Evolutionary conservation across 2,329 filamentous ascomycete genomes (phyloP).

Genomic region (Microdochium trichocladiopsis): DNA sequence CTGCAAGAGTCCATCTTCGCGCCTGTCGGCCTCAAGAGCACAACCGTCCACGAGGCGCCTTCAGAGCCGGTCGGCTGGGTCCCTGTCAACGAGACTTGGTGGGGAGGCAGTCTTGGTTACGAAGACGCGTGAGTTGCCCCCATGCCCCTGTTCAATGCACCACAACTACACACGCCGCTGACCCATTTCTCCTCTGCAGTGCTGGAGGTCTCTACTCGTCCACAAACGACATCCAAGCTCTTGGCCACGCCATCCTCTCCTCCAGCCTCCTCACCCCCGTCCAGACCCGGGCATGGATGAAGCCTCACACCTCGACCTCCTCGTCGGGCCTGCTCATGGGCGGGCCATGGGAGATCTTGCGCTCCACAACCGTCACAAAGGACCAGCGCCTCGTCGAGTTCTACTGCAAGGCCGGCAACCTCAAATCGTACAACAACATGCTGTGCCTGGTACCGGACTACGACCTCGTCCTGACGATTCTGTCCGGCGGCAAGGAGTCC

Average conservation of each 20-base stretch:
- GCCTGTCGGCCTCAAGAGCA: slow-evolving; percentile 15
- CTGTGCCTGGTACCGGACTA: slow-evolving; percentile 24
- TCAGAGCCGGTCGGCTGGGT: slow-evolving; percentile 15
- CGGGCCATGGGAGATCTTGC: slow-evolving; percentile 25
- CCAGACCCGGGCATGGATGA: slow-evolving; percentile 19
- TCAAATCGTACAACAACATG: slow-evolving; percentile 21
- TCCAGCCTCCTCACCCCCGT: slow-evolving; percentile 12
- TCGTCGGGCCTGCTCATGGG: slow-evolving; percentile 19
- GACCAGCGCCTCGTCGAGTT: slow-evolving; percentile 20
- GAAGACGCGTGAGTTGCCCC: slow-evolving; percentile 13
- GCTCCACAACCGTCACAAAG: slow-evolving; percentile 19
- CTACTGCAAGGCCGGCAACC: slow-evolving; percentile 24
- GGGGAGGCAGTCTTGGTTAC: slow-evolving; percentile 15
- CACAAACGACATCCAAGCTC: slow-evolving; percentile 14
- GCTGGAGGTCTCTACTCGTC: slow-evolving; percentile 21
- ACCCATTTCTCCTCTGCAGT: slow-evolving; percentile 1
- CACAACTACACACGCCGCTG: neutral
- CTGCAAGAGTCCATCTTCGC: slow-evolving; percentile 12
- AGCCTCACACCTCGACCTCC: slow-evolving; percentile 18
- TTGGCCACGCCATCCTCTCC: slow-evolving; percentile 17
- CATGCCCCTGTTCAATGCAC: too few relatives aligned
- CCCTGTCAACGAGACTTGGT: slow-evolving; percentile 14
- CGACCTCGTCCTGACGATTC: slow-evolving; percentile 18
- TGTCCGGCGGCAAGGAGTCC: slow-evolving; percentile 15
- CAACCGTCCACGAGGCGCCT: slow-evolving; percentile 14